Percentiles rank a stretch among this genome's conserved stretches.
Conservation (phyloP, 2,329 filamentous ascomycete genomes). For the Aspergillus jensenii region DNA sequence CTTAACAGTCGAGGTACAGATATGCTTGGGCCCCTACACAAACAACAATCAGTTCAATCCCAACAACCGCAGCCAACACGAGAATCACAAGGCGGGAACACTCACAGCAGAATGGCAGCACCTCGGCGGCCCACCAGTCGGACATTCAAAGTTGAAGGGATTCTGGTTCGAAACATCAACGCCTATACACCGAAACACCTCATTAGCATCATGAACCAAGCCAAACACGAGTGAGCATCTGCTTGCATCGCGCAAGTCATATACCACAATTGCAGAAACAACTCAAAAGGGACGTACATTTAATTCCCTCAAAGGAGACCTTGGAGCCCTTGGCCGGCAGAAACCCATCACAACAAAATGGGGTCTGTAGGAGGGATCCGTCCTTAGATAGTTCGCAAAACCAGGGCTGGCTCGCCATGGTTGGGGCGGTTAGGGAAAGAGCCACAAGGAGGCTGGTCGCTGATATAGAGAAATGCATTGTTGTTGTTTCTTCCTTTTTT, state of each 20-base stretch:
- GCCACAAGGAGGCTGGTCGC: slow-evolving; percentile 16
- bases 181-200: background rate
- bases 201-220: slow-evolving; percentile 12
- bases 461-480: slow-evolving; percentile 16
- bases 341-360: slow-evolving; percentile 31
- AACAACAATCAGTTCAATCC: background rate
- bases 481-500: background rate
- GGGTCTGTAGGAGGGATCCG: slow-evolving; percentile 26
- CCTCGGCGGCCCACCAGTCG: slow-evolving; percentile 19
- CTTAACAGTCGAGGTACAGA: slow-evolving; percentile 27
- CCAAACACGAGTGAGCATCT: background rate
- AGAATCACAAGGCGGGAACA: slow-evolving; percentile 1
- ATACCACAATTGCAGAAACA: background rate
- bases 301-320: slow-evolving; percentile 20
- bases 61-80: background rate
- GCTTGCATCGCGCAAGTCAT: background rate
- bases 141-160: slow-evolving; percentile 26
- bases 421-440: slow-evolving; percentile 17
- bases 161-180: slow-evolving; percentile 16
- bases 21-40: slow-evolving; percentile 24
- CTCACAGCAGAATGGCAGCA: slow-evolving; percentile 34
- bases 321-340: slow-evolving; percentile 17
- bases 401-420: slow-evolving; percentile 12
- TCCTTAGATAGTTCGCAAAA: slow-evolving; percentile 28
- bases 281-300: slow-evolving; percentile 22